A percentile compares a stretch with the other conserved stretches of the same genome.
Evolutionary conservation across 345 rosid genomes (phyloP).

Genomic region (Citrus medica): DNA sequence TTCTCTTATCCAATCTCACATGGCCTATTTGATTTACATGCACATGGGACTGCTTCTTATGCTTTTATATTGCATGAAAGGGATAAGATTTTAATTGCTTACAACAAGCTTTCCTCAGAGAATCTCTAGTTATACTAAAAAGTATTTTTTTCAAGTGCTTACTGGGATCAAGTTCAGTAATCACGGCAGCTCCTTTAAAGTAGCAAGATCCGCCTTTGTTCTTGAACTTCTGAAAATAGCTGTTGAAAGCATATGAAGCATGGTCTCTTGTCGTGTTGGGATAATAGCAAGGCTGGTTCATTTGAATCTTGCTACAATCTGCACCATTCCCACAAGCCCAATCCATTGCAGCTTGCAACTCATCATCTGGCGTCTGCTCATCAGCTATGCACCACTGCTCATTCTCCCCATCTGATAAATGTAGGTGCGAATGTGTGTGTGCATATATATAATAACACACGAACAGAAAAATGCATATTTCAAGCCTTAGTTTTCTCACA

Average conservation of each 20-base stretch:
- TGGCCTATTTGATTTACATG: conserved; percentile 2
- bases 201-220: conserved; percentile 67
- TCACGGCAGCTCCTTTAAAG: conserved; percentile 76
- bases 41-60: conserved; percentile 13
- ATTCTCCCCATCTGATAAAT: conserved; percentile 35
- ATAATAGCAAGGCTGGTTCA: conserved; percentile 55
- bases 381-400: conserved; percentile 88
- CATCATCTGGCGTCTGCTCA: conserved; percentile 64
- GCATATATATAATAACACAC: not conserved
- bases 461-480: not conserved
- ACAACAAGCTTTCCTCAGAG: not conserved
- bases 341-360: conserved; percentile 56
- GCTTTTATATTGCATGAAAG: not conserved
- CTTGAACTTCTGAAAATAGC: conserved; percentile 63
- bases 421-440: too few relatives aligned
- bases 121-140: not conserved
- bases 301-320: conserved; percentile 56
- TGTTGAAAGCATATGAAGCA: conserved; percentile 77
- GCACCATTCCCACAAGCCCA: conserved; percentile 82
- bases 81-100: not conserved
- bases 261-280: conserved; percentile 70
- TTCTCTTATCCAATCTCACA: not conserved
- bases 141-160: conserved; percentile 18
- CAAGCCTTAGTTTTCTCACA: not conserved
- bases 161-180: conserved; percentile 78